Conservation (phyloP, 2,329 filamentous ascomycete genomes). For the Pseudocercospora crystallina region DNA sequence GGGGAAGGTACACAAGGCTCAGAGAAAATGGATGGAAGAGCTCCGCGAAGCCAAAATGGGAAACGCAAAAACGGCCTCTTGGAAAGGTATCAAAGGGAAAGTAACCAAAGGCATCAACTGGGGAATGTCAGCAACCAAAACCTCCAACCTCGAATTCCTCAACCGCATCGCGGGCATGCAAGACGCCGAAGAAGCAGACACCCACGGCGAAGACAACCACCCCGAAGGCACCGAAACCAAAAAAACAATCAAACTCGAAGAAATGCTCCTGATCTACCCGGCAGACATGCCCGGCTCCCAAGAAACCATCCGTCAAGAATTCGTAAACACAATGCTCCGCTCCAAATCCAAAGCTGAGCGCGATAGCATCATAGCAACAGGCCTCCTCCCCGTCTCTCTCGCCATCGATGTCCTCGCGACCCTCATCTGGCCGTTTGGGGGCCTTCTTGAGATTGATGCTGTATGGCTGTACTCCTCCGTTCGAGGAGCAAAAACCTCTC, state of each 20-base stretch:
- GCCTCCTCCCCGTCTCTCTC: conserved; percentile 40
- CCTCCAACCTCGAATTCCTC: conserved; percentile 45
- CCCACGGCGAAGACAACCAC: conserved; percentile 16
- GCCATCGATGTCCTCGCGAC: conserved; percentile 31
- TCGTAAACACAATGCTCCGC: conserved; percentile 45
- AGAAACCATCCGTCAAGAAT: conserved; percentile 38
- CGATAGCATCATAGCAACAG: conserved; percentile 45
- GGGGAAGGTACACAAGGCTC: conserved; percentile 43
- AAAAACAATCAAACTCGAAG: conserved; percentile 36
- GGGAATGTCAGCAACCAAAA: conserved; percentile 43
- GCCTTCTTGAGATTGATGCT: conserved; percentile 38
- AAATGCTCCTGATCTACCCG: conserved; percentile 46
- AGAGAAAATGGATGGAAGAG: conserved; percentile 48
- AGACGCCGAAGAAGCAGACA: conserved; percentile 4
- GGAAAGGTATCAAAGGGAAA: conserved; percentile 46
- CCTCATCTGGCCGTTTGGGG: conserved; percentile 36
- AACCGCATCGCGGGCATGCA: conserved; percentile 36
- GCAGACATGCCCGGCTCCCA: conserved; percentile 19
- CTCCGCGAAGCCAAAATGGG: conserved; percentile 41
- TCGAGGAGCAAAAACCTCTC: conserved; percentile 37
- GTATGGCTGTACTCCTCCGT: conserved; percentile 41
- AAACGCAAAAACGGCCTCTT: conserved; percentile 41
- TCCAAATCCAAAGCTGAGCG: conserved; percentile 45
- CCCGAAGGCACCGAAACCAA: conserved; percentile 21
- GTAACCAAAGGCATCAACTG: conserved; percentile 42